These are phyloP conservation scores for Podochytrium sp. DNA, from an alignment of 192 early-diverging fungal genomes.

Conservation along the genomic window DNA sequence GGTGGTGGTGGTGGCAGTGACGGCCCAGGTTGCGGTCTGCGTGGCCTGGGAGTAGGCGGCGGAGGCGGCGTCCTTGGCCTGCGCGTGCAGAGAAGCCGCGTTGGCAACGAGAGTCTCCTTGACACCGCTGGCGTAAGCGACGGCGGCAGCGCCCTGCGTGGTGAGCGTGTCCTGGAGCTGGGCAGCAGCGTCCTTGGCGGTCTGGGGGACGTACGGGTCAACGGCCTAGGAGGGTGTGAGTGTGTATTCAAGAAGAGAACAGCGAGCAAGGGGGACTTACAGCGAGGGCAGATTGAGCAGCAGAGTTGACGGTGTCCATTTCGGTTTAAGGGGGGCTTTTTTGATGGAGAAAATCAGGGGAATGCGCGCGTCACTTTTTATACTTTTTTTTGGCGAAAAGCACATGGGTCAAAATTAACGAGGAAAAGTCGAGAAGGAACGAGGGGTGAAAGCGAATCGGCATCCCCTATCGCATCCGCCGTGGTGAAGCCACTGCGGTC, in stretches of 20 bases:
- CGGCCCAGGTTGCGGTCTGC: conserved; percentile 38
- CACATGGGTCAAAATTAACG: too few species aligned
- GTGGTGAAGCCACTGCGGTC: too few species aligned
- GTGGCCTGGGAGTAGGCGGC: conserved; percentile 36
- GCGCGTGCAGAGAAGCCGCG: not conserved
- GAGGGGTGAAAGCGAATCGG: too few species aligned
- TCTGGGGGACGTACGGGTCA: conserved; percentile 52
- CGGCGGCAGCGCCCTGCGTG: not conserved
- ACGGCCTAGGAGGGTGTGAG: conserved; percentile 15
- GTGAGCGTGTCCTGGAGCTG: conserved; percentile 17
- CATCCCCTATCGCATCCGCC: too few species aligned
- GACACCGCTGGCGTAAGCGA: conserved; percentile 22
- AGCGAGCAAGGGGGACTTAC: not conserved
- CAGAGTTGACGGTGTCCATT: too few species aligned
- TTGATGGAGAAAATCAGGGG: too few species aligned
- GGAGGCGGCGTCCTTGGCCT: not conserved
- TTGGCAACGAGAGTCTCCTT: conserved; percentile 13
- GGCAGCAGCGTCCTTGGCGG: conserved; percentile 40
- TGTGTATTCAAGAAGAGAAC: not conserved
- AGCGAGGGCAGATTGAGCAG: too few species aligned
- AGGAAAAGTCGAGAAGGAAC: too few species aligned
- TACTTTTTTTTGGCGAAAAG: too few species aligned
- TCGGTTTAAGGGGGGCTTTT: too few species aligned
- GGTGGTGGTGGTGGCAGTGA: conserved; percentile 54
- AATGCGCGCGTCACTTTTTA: too few species aligned